Conservation (phyloP, 225 moss, liverwort and hornwort genomes). For the Sphagnum tenellum region DNA sequence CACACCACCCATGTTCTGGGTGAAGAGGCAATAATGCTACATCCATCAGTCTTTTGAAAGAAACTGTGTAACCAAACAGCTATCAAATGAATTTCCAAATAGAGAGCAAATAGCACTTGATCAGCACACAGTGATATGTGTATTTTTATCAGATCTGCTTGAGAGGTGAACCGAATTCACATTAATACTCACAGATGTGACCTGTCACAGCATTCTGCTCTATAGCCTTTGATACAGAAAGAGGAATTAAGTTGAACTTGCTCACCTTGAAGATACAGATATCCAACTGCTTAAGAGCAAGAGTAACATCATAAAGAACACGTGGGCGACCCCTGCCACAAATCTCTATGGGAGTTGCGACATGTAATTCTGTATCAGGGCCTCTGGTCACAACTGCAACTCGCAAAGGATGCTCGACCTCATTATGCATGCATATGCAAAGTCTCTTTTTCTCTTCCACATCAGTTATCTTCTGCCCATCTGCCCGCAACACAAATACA, state of each 20-base stretch:
- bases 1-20: no score
- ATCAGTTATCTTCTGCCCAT: slow-evolving; percentile 7
- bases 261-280: slow-evolving; percentile 5
- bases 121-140: no score
- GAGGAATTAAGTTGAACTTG: neutral
- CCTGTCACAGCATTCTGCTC: neutral
- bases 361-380: slow-evolving; percentile 5
- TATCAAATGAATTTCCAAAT: no score
- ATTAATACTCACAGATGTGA: neutral
- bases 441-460: slow-evolving; percentile 1
- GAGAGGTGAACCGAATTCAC: no score
- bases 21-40: no score
- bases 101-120: no score
- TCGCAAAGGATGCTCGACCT: slow-evolving; percentile 1
- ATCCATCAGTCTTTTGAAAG: no score
- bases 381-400: neutral
- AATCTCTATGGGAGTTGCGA: slow-evolving; percentile 6
- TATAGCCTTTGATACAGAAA: neutral
- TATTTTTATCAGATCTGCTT: no score
- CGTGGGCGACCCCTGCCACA: slow-evolving; percentile 4
- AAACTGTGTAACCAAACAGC: no score
- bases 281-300: slow-evolving; percentile 4
- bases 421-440: neutral
- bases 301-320: slow-evolving; percentile 5
- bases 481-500: slow-evolving; percentile 3